Base-by-base conservation (phyloP, 139 green algal species). In the Microglena sp. region DNA sequence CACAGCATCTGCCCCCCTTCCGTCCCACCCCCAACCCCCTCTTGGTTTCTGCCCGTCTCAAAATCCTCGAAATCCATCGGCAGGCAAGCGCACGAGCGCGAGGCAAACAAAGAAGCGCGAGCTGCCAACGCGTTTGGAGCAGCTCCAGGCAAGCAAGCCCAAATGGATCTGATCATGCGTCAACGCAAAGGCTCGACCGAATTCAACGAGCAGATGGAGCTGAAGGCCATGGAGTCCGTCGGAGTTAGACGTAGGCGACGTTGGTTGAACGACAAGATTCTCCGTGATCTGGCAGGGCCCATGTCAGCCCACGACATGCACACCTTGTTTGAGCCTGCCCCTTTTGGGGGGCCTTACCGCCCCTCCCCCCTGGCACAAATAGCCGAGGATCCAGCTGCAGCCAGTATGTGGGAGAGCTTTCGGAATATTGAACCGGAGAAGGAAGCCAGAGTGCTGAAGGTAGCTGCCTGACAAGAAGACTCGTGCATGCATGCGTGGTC, bases 391-490 rank as follows among this genome's bases (percentile, higher is more conserved):
- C 58, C 58, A 8, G 58, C 6, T 6, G 34, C 34, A 15, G 32
- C 50, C 5, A 26, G 50, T 6, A 32, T 75, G 58, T 81, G 73
- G 73, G 73, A 78, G 8, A 43, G 68, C 31, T 81, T 84, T 45
- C 31, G 74, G 0, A 82, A 54, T 62, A 82, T 86, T 50, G 74
- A 82, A 56, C 35, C 60, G 2, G 80, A 86, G 27, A 71, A 66
- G 56, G 57, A 86, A 64, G 66, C 50, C 1, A 67, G 70, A 2
- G 80, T 86, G 18, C 66, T 86, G 35, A 45, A 82, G 74, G 78
- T 82, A 35, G n/a, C n/a, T n/a, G n/a, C n/a, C n/a, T n/a, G n/a
- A 61, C 1, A 58, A 7, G 2, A 28, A 2, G 5, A 30, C n/a
- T 21, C 1, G 24, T 3, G n/a, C 15, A 43, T 55, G 21, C 11